Evolutionary conservation across 306 rosid species (phyloP).

Genomic region (Cucumis melo): DNA sequence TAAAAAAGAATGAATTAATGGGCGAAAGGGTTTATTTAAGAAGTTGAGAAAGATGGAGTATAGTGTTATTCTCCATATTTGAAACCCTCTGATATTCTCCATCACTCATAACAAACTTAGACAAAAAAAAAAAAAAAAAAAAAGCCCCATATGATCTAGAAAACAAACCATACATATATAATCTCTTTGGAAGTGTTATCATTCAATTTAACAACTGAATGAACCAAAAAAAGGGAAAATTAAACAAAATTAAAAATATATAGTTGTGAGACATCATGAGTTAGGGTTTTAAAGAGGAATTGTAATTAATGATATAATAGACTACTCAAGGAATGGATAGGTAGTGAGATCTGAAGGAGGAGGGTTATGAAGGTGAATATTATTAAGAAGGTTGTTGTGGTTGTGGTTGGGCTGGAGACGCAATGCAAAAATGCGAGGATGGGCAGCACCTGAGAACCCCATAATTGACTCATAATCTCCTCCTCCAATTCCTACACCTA

Average conservation of each 20-base stretch:
- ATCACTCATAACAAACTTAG: neutral
- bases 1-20: neutral
- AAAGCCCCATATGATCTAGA: neutral
- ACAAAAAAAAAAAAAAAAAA: neutral
- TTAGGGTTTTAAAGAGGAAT: neutral
- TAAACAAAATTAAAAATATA: neutral
- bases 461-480: slow-evolving; percentile 38
- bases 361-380: slow-evolving; percentile 17
- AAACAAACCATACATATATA: neutral
- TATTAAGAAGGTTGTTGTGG: slow-evolving; percentile 20
- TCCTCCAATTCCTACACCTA: slow-evolving; percentile 23
- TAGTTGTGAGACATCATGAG: neutral
- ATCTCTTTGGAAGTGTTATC: neutral
- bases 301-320: too few species aligned
- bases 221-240: too few species aligned
- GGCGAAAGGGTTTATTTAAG: neutral
- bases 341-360: slow-evolving; percentile 44
- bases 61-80: neutral
- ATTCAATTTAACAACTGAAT: neutral
- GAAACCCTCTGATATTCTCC: neutral
- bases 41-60: neutral
- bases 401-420: slow-evolving; percentile 32
- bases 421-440: slow-evolving; percentile 48
- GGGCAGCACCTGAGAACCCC: slow-evolving; percentile 40
- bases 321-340: slow-evolving; percentile 44